Evolutionary conservation across 1,139 yeast genomes (phyloP).

Genomic region (Zygosaccharomyces pseudobailii): DNA sequence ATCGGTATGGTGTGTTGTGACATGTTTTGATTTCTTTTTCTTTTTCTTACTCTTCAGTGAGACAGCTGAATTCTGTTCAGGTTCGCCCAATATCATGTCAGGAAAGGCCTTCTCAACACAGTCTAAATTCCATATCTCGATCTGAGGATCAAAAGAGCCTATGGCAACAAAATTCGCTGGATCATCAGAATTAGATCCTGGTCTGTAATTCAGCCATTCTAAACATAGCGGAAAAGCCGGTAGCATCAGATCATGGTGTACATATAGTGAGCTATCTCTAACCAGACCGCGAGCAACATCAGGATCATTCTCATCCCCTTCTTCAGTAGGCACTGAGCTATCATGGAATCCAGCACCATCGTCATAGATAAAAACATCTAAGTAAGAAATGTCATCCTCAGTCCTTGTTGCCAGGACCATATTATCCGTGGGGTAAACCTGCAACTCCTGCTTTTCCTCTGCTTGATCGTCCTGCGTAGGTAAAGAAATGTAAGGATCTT

Average conservation of each 20-base stretch:
- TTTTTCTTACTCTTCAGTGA: conserved; percentile 40
- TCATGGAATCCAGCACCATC: conserved; percentile 84
- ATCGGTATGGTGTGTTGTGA: conserved; percentile 83
- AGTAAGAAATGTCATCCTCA: conserved; percentile 87
- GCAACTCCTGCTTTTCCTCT: conserved; percentile 75
- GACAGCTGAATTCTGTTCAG: conserved; percentile 46
- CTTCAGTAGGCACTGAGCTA: conserved; percentile 55
- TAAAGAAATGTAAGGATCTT: conserved; percentile 71
- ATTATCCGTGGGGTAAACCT: conserved; percentile 86
- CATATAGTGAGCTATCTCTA: conserved; percentile 73
- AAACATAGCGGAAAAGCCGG: conserved; percentile 97
- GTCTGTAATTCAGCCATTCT: conserved; percentile 85
- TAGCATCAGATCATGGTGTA: conserved; percentile 94
- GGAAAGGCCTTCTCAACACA: conserved; percentile 93
- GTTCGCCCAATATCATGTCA: conserved; percentile 84
- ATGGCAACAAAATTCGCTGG: conserved; percentile 91
- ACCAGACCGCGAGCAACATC: conserved; percentile 66
- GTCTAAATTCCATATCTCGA: conserved; percentile 95
- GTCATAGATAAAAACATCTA: conserved; percentile 92
- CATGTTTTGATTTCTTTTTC: conserved; percentile 50
- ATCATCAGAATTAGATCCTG: conserved; percentile 43
- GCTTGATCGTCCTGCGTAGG: conserved; percentile 60
- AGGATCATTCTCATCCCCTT: conserved; percentile 55
- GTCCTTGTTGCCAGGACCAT: conserved; percentile 89
- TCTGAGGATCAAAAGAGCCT: conserved; percentile 96